phyloP scores from a whole-genome alignment of 495 filamentous ascomycete species.

The Podospora didyma region DNA sequence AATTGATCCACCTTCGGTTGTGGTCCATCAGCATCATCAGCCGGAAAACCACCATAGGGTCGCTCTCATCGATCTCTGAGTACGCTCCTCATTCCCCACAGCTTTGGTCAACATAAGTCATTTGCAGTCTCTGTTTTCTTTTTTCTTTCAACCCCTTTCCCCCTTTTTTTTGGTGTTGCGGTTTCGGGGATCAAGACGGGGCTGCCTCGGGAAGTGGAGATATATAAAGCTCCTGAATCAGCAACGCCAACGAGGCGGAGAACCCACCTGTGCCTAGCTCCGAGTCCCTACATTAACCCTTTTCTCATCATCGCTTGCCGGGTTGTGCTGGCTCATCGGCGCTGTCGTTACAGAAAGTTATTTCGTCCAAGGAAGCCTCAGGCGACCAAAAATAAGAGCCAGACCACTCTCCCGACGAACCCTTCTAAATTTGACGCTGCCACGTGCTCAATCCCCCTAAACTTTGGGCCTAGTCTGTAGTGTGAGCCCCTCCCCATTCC shows the following conservation, averaged over 20 bases:
- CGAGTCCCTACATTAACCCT: too few relatives aligned
- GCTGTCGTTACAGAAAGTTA: too few relatives aligned
- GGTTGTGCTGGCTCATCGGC: too few relatives aligned
- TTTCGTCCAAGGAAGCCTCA: too few relatives aligned
- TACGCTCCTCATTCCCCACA: too few relatives aligned
- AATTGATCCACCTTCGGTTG: not conserved
- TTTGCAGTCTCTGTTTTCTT: not conserved
- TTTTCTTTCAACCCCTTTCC: not conserved
- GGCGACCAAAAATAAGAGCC: not conserved
- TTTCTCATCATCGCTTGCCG: too few relatives aligned
- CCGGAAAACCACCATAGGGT: not conserved
- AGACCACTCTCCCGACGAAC: not conserved
- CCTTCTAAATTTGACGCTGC: not conserved
- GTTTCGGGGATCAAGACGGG: not conserved
- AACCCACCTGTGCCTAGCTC: not conserved
- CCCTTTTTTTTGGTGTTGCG: not conserved
- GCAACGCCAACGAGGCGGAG: not conserved
- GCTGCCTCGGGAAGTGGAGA: not conserved
- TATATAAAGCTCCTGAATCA: not conserved
- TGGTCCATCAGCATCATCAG: not conserved
- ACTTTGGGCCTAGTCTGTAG: not conserved
- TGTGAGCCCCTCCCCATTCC: not conserved
- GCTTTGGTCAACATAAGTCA: too few relatives aligned
- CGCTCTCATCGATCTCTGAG: too few relatives aligned
- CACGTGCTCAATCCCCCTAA: not conserved